Conservation (phyloP, 1,284 basidiomycete genomes). For the Sporisorium graminicola region DNA sequence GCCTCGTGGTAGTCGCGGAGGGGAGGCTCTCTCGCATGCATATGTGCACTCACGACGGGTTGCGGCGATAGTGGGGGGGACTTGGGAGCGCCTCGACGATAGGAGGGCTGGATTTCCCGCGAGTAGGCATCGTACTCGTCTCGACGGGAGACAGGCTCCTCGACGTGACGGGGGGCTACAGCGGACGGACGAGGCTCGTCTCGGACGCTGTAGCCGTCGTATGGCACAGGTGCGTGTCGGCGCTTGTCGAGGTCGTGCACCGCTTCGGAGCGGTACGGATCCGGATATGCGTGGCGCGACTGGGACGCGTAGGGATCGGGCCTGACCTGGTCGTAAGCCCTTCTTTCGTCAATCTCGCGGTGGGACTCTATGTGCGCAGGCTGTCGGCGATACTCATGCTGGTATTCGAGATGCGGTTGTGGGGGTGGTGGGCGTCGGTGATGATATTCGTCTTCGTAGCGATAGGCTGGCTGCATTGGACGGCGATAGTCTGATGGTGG, state of each 20-base stretch:
- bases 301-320: conserved; percentile 27
- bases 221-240: conserved; percentile 17
- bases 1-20: conserved; percentile 17
- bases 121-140: conserved; percentile 35
- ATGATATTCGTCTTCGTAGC: conserved; percentile 31
- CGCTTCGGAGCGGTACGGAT: conserved; percentile 16
- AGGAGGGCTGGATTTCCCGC: conserved; percentile 53
- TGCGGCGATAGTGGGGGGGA: conserved; percentile 28
- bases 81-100: conserved; percentile 34
- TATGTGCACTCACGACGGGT: conserved; percentile 9
- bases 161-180: conserved; percentile 10
- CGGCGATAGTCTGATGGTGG: conserved; percentile 34
- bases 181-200: conserved; percentile 17
- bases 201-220: conserved; percentile 32
- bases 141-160: conserved; percentile 25
- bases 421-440: conserved; percentile 11
- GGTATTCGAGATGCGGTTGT: conserved; percentile 21
- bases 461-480: conserved; percentile 22
- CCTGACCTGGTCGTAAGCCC: conserved; percentile 20
- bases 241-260: conserved; percentile 27
- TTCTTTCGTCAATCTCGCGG: conserved; percentile 21
- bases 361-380: conserved; percentile 23
- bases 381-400: conserved; percentile 23
- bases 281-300: conserved; percentile 23
- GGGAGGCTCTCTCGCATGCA: conserved; percentile 12